Base-by-base conservation (phyloP, 139 green algal genomes). In the Picochlorum sp. region DNA sequence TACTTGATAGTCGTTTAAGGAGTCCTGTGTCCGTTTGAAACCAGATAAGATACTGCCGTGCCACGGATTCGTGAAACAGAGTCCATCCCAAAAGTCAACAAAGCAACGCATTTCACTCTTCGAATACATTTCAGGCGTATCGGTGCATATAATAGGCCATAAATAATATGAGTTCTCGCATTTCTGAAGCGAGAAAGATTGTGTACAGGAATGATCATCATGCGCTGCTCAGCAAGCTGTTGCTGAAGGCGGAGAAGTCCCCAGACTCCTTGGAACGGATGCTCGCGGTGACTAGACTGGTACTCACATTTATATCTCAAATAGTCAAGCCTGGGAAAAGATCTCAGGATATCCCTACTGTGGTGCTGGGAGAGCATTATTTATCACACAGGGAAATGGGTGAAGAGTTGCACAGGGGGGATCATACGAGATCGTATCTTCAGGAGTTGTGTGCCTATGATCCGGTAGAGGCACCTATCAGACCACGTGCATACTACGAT, bases 381-480 rank as follows among this genome's bases (percentile, higher is more conserved):
- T 41, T 66, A 8, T 66, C 60, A 21, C 60, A 66, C 34, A 44
- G 60, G 34, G 60, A 66, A 41, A 38, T 66, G 30, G 18, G n/a
- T 10, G 34, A 16, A 18, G 34, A 50, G 24, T 44, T 34, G 11
- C 37, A 55, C 14, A n/a, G 37, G 18, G 60, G 60, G 23, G 60
- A 66, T 41, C 34, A 24, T 20, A 66, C 60, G 15, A 37, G 60
- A 2, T 28, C 38, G 8, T 66, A 66, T 41, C n/a, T 66, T 6
- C 60, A 66, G n/a, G 60, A 66, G 26, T 30, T 66, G 14, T 66
- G 47, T 20, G 34, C 60, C 6, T 66, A 66, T 44, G 60, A 66
- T 57, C 45, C 60, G 6, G 34, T 55, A 13, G 34, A 66, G 6
- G 60, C 37, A 26, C 37, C 60, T 44, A 55, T 55, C 0, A 45